Conservation (phyloP, 176 grass and related monocot species). For the Carex scoparia region DNA sequence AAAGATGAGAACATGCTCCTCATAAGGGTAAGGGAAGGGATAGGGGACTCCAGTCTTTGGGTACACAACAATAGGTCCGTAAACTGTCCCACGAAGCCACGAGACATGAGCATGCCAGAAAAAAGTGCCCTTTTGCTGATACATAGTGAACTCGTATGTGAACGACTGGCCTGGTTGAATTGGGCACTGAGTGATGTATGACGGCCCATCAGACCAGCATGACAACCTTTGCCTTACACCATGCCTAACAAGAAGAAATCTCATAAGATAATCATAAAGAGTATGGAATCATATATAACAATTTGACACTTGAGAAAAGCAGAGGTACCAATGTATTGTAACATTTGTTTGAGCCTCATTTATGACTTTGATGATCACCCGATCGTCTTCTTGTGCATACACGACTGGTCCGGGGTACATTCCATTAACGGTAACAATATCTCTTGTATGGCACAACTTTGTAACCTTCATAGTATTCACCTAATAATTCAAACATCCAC, state of each 20-base stretch:
- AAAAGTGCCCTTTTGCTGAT: slow-evolving; percentile 51
- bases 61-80: slow-evolving; percentile 60
- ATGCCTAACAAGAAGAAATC: slow-evolving; percentile 9
- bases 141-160: slow-evolving; percentile 44
- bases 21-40: slow-evolving; percentile 39
- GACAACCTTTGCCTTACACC: slow-evolving; percentile 16
- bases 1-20: slow-evolving; percentile 34
- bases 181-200: slow-evolving; percentile 35
- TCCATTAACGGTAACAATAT: slow-evolving; percentile 26
- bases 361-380: slow-evolving; percentile 30
- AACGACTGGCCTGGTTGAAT: slow-evolving; percentile 24
- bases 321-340: slow-evolving; percentile 30
- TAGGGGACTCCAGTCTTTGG: slow-evolving; percentile 33
- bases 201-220: slow-evolving; percentile 26
- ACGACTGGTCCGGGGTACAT: slow-evolving; percentile 18
- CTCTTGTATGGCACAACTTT: slow-evolving; percentile 22
- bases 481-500: slow-evolving; percentile 23
- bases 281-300: neutral
- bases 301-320: neutral
- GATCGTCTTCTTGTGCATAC: slow-evolving; percentile 18
- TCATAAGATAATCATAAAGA: neutral
- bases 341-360: slow-evolving; percentile 18
- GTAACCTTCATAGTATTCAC: slow-evolving; percentile 21
- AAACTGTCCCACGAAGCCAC: slow-evolving; percentile 49
- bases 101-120: slow-evolving; percentile 40